Evolutionary conservation across 1,139 yeast species (phyloP).

Genomic region (Geotrichum aggregatum): DNA sequence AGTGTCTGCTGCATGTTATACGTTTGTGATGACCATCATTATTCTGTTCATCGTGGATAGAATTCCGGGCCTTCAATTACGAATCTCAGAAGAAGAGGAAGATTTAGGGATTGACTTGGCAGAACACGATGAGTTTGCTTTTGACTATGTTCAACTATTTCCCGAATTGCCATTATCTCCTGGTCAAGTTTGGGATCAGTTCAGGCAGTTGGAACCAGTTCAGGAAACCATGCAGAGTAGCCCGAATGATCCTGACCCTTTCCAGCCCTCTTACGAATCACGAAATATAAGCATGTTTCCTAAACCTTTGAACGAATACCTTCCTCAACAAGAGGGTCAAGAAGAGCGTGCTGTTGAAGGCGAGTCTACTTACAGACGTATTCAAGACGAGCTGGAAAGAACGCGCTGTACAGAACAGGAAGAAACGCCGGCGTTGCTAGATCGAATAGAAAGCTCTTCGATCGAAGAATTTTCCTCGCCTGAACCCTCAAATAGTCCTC

Average conservation of each 20-base stretch:
- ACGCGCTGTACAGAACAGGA: not conserved
- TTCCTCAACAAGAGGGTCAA: not conserved
- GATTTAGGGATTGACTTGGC: constrained; percentile 49
- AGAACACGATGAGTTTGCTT: constrained; percentile 53
- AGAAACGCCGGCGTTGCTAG: not conserved
- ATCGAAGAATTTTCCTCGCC: not conserved
- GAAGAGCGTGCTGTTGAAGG: not conserved
- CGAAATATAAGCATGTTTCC: not conserved
- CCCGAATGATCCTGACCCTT: too few species aligned
- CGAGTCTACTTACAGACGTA: not conserved
- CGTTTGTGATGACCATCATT: constrained; percentile 42
- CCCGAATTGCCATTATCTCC: constrained; percentile 27
- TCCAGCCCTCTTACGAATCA: too few species aligned
- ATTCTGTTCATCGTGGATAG: constrained; percentile 45
- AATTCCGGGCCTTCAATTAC: constrained; percentile 47
- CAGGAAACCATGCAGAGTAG: too few species aligned
- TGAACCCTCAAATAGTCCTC: too few species aligned
- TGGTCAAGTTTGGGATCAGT: not conserved
- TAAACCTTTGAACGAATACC: not conserved
- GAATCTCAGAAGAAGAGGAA: constrained; percentile 44
- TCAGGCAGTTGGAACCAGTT: not conserved
- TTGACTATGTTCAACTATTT: constrained; percentile 48
- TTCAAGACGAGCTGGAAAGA: not conserved
- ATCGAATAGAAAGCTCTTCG: not conserved
- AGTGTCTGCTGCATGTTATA: constrained; percentile 44